phyloP scores from a whole-genome alignment of 1,139 yeast genomes.

The Wickerhamomyces sp. region DNA sequence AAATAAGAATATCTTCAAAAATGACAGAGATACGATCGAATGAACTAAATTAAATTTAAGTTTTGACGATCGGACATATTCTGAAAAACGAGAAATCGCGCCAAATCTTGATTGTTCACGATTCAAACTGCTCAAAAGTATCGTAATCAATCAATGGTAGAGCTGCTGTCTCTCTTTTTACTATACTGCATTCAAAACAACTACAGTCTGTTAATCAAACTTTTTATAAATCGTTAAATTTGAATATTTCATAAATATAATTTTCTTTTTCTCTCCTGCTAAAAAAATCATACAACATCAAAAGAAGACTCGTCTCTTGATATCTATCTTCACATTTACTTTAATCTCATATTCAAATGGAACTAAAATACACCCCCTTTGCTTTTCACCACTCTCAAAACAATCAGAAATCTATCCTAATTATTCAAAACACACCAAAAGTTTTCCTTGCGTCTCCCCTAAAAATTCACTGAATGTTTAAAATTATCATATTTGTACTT shows the following conservation, averaged over 20 bases:
- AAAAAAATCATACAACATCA: not conserved
- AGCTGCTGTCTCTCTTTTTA: too few species aligned
- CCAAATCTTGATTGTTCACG: too few species aligned
- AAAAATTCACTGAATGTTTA: slow-evolving; percentile 1
- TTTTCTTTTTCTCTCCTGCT: not conserved
- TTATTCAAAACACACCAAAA: too few species aligned
- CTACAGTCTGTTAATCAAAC: not conserved
- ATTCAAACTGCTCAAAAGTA: too few species aligned
- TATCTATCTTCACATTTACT: not conserved
- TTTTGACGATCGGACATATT: too few species aligned
- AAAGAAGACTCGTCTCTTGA: not conserved
- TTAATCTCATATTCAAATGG: not conserved
- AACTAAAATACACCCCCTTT: not conserved
- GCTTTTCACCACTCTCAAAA: too few species aligned
- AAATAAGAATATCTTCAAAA: too few species aligned
- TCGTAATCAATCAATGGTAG: too few species aligned
- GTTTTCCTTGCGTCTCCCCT: not conserved
- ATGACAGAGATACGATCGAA: too few species aligned
- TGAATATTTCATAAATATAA: slow-evolving; percentile 13
- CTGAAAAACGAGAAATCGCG: too few species aligned
- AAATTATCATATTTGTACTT: not conserved
- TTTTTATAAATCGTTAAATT: slow-evolving; percentile 4
- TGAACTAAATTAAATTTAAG: too few species aligned
- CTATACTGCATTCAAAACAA: too few species aligned
- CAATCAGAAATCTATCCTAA: slow-evolving; percentile 1